Conservation (phyloP, 2,329 filamentous ascomycete genomes). For the Sphaerostilbella broomeana region DNA sequence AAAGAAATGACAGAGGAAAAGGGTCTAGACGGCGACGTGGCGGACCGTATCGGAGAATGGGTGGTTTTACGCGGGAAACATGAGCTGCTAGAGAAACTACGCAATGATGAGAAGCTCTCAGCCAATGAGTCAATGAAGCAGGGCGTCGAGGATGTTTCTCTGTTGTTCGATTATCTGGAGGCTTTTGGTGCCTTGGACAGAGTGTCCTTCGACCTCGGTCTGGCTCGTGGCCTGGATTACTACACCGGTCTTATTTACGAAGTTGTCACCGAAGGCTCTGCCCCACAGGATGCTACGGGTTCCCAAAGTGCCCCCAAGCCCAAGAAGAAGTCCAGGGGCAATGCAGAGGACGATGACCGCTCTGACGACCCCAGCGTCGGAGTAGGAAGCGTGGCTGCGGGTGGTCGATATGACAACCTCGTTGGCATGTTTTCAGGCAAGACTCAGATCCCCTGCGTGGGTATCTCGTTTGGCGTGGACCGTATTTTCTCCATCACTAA, state of each 20-base stretch:
- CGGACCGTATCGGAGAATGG: constrained; percentile 81
- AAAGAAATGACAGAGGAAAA: constrained; percentile 94
- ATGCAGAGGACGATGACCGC: constrained; percentile 54
- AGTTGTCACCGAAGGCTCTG: constrained; percentile 75
- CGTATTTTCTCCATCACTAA: constrained; percentile 92
- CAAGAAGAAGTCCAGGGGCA: constrained; percentile 44
- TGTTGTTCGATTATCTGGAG: constrained; percentile 77
- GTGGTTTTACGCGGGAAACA: constrained; percentile 70
- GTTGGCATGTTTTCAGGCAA: constrained; percentile 91
- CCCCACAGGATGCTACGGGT: constrained; percentile 39
- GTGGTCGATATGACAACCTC: constrained; percentile 85
- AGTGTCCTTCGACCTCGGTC: constrained; percentile 82
- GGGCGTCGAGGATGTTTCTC: constrained; percentile 72
- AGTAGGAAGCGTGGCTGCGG: constrained; percentile 82
- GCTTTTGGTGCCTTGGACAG: constrained; percentile 65
- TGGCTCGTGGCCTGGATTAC: constrained; percentile 88
- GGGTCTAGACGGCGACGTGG: constrained; percentile 66
- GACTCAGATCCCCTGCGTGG: constrained; percentile 59
- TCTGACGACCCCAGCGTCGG: constrained; percentile 75
- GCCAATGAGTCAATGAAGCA: constrained; percentile 70
- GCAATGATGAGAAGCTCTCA: constrained; percentile 59
- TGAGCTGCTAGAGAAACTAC: constrained; percentile 66
- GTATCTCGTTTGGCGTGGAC: constrained; percentile 88
- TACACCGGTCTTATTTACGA: constrained; percentile 90
- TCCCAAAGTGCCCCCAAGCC: constrained; percentile 19